These are phyloP conservation scores for Cotoneaster glaucophyllus DNA, from an alignment of 306 rosid species.

Conservation along the genomic window DNA sequence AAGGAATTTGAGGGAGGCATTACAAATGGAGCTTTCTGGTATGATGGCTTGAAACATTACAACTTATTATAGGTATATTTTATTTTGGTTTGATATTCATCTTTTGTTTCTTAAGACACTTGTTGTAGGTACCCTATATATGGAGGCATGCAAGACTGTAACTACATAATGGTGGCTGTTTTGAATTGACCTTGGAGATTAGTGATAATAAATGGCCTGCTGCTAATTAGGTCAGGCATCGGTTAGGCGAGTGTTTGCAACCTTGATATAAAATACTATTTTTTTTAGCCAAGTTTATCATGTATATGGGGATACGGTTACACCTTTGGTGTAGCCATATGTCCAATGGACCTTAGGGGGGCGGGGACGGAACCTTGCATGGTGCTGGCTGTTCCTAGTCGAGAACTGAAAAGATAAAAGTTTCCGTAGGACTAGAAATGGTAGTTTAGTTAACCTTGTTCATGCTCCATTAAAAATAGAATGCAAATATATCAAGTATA, in stretches of 20 bases:
- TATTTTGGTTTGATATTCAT: conserved; percentile 13
- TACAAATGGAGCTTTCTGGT: conserved; percentile 93
- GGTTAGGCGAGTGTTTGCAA: background rate
- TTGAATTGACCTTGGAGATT: conserved; percentile 86
- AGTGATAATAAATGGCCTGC: conserved; percentile 92
- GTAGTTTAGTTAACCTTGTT: background rate
- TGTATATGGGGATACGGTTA: background rate
- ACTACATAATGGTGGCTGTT: conserved; percentile 83
- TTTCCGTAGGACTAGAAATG: background rate
- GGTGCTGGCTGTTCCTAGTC: background rate
- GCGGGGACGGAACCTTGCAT: background rate
- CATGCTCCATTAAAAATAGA: background rate
- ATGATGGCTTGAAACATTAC: conserved; percentile 13
- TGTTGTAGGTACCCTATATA: conserved; percentile 84
- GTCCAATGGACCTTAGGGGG: background rate
- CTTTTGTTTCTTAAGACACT: conserved; percentile 25
- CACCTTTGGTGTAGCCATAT: background rate
- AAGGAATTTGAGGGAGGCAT: conserved; percentile 74
- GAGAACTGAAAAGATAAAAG: background rate
- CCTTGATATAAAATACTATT: background rate
- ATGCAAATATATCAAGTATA: background rate
- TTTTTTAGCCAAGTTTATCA: background rate
- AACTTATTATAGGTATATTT: background rate
- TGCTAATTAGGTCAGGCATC: conserved; percentile 62
- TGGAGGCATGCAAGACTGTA: conserved; percentile 99